Percentiles rank a stretch among this genome's conserved stretches.
Conservation (phyloP, 2,329 filamentous ascomycete species). For the Rosellinia necatrix region DNA sequence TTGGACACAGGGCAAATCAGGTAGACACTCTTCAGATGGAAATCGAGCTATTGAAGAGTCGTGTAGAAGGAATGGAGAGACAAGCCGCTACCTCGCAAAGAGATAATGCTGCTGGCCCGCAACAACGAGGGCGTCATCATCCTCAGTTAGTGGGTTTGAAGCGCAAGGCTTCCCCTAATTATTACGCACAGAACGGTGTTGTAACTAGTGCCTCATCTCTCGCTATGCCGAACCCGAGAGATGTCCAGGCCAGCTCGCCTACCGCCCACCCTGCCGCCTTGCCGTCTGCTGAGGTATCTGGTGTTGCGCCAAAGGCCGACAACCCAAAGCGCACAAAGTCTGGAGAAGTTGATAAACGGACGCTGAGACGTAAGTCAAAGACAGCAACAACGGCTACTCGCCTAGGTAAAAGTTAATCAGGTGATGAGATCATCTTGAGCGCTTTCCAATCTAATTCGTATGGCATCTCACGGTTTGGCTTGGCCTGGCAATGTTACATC, state of each 20-base stretch:
- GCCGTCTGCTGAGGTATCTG: neutral
- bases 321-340: conserved; percentile 15
- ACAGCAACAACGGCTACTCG: neutral
- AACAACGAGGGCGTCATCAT: neutral
- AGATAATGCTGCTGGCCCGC: neutral
- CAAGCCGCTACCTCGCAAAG: conserved; percentile 15
- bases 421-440: neutral
- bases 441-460: neutral
- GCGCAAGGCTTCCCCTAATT: conserved; percentile 12
- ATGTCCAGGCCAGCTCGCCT: neutral
- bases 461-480: neutral
- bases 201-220: neutral
- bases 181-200: neutral
- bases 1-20: conserved; percentile 45
- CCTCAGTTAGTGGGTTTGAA: neutral
- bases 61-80: conserved; percentile 44
- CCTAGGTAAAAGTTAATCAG: neutral
- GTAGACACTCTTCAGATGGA: conserved; percentile 50
- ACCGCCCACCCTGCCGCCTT: neutral
- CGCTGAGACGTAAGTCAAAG: neutral
- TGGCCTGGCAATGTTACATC: neutral
- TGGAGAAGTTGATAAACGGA: conserved; percentile 16
- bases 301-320: neutral
- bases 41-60: conserved; percentile 46
- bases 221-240: neutral